Conservation (phyloP, 1,284 basidiomycete species). For the Pseudozyma sp. region DNA sequence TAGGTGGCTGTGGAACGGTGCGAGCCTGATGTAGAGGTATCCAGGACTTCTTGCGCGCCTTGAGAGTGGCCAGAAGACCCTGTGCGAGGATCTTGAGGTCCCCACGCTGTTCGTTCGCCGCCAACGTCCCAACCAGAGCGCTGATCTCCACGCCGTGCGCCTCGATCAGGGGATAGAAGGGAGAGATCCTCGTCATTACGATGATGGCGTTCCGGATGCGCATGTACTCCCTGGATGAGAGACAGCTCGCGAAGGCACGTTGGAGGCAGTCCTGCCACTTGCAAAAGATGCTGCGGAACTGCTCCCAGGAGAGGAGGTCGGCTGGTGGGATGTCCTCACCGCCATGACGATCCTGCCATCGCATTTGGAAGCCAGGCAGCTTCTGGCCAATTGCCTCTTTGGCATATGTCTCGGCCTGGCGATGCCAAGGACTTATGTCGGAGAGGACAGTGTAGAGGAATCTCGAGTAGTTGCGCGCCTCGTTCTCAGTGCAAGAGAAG, state of each 20-base stretch:
- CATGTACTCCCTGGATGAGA: constrained; percentile 64
- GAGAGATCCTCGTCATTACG: constrained; percentile 62
- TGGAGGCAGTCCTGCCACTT: constrained; percentile 84
- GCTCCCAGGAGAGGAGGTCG: constrained; percentile 77
- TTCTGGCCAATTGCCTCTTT: constrained; percentile 70
- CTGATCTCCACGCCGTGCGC: constrained; percentile 55
- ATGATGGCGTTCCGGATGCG: constrained; percentile 66
- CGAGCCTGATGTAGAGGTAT: constrained; percentile 34
- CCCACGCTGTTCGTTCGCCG: constrained; percentile 56
- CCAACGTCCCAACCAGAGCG: constrained; percentile 46
- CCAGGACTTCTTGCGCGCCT: constrained; percentile 59
- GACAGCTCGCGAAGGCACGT: constrained; percentile 57
- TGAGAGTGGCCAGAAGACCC: constrained; percentile 64
- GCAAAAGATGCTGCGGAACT: constrained; percentile 78
- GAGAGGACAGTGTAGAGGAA: constrained; percentile 83
- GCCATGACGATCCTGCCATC: constrained; percentile 52
- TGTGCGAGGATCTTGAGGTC: constrained; percentile 66
- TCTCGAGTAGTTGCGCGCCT: constrained; percentile 86
- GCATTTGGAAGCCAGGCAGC: constrained; percentile 64
- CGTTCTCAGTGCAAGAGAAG: constrained; percentile 93
- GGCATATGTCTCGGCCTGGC: constrained; percentile 73
- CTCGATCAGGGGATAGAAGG: constrained; percentile 58
- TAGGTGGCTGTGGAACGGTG: constrained; percentile 28
- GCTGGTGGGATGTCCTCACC: constrained; percentile 71
- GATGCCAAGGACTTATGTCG: constrained; percentile 82